Evolutionary conservation across 2,329 filamentous ascomycete genomes (phyloP).

Genomic region (Stagonosporopsis cucurbitacearum): DNA sequence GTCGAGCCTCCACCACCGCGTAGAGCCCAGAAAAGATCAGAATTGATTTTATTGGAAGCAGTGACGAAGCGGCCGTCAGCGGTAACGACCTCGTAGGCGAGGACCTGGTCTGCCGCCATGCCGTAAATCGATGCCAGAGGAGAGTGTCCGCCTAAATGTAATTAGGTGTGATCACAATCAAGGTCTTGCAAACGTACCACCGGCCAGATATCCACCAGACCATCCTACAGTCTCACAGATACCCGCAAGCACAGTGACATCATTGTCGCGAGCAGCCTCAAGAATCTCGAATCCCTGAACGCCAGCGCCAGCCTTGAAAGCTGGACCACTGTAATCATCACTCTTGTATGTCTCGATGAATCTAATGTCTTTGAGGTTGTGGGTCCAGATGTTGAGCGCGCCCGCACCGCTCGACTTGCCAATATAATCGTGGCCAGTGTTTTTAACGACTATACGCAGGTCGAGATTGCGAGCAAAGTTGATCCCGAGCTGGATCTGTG

Average conservation of each 20-base stretch:
- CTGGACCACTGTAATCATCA: slow-evolving; percentile 27
- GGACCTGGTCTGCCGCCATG: slow-evolving; percentile 34
- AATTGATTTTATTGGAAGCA: slow-evolving; percentile 23
- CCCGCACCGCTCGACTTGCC: slow-evolving; percentile 37
- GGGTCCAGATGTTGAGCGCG: slow-evolving; percentile 39
- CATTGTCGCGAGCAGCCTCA: slow-evolving; percentile 22
- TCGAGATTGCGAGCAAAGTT: slow-evolving; percentile 28
- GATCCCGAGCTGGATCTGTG: slow-evolving; percentile 24
- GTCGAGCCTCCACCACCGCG: slow-evolving; percentile 30
- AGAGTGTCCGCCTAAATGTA: slow-evolving; percentile 31
- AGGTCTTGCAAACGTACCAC: background rate
- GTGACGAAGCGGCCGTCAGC: slow-evolving; percentile 31
- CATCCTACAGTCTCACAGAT: slow-evolving; percentile 18
- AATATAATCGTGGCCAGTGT: slow-evolving; percentile 28
- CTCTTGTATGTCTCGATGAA: slow-evolving; percentile 22
- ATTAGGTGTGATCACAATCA: background rate
- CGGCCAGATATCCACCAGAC: background rate
- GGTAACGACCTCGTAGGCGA: slow-evolving; percentile 35
- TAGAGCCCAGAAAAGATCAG: slow-evolving; percentile 28
- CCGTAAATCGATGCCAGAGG: slow-evolving; percentile 25
- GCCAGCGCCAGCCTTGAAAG: slow-evolving; percentile 36
- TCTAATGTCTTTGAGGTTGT: slow-evolving; percentile 31
- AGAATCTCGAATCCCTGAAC: slow-evolving; percentile 30
- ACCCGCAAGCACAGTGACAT: slow-evolving; percentile 32
- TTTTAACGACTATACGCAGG: slow-evolving; percentile 25